Conservation (phyloP, 495 filamentous ascomycete genomes). For the Pseudotulostoma volvatum region DNA sequence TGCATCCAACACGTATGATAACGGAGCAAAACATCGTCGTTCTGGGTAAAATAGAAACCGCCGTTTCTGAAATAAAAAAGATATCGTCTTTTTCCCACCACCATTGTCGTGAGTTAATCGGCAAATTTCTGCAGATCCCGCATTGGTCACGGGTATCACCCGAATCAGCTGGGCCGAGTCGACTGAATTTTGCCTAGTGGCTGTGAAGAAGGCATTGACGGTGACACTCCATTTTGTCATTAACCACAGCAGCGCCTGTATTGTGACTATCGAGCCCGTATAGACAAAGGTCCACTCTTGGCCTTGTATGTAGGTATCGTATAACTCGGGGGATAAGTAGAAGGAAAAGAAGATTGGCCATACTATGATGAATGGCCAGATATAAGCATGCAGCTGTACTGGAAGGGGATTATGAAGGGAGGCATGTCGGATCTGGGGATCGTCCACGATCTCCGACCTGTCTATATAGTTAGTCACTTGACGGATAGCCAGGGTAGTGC, state of each 20-base stretch:
- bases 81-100: slow-evolving; percentile 55
- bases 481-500: too few species aligned
- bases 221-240: slow-evolving; percentile 96
- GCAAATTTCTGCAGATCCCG: slow-evolving; percentile 82
- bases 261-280: slow-evolving; percentile 68
- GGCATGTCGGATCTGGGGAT: slow-evolving; percentile 72
- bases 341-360: slow-evolving; percentile 84
- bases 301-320: slow-evolving; percentile 72
- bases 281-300: slow-evolving; percentile 97
- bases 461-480: too few species aligned
- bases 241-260: slow-evolving; percentile 82
- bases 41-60: slow-evolving; percentile 73
- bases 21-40: slow-evolving; percentile 53
- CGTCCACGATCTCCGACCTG: slow-evolving; percentile 71
- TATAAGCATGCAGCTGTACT: slow-evolving; percentile 62
- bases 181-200: slow-evolving; percentile 51
- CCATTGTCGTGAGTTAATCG: slow-evolving; percentile 53
- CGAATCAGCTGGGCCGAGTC: slow-evolving; percentile 77
- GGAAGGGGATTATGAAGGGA: slow-evolving; percentile 82
- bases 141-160: slow-evolving; percentile 79
- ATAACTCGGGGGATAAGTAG: slow-evolving; percentile 67
- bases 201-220: slow-evolving; percentile 65
- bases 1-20: slow-evolving; percentile 70
- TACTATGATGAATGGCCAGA: slow-evolving; percentile 79
- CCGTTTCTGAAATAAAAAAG: slow-evolving; percentile 96